Evolutionary conservation across 192 early-diverging fungal species (phyloP), one percentile per base, ranked within the genome.

Genomic region (Coemansia sp.): DNA sequence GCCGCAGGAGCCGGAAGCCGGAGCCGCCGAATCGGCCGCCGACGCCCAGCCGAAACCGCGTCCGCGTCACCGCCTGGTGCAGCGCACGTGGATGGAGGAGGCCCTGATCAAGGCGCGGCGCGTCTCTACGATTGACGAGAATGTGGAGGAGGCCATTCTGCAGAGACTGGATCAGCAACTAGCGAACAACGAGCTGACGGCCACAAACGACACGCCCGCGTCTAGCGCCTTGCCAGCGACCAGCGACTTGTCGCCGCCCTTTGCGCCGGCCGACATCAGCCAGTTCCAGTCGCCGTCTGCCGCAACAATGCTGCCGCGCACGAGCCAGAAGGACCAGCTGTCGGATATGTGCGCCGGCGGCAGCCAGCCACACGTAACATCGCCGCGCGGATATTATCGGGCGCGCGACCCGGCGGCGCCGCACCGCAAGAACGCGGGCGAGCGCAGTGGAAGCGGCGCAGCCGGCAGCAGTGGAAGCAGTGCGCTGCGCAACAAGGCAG

Each of bases 81-180:
- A 84, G 63, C 76, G 77, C 61, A 84, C 77, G 16, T 84, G 76
- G 82, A 84, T 84, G 77, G 82, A 79, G 55, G 82, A 84, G 82
- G 77, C 74, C 42, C 68, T 84, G 14, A 70, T 84, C 39, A 84
- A 84, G 65, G 77, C 77, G 45, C 70, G 82, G 14, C 77, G 82
- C 44, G 76, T 84, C 13, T 84, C 77, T 25, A 79, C 76, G 12
- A 74, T 84, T 12, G 77, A 84, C 65, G 77, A 84, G 50, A 76
- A 74, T 9, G 81, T 75, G 0, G 81, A 75, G 17, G 72, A 83
- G 58, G 58, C 72, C 5, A 83, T 83, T 42, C 56, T 83, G 53
- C 75, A 83, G 62, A 69, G 66, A 17, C 72, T 83, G 37, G 69
- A 68, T 5, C 53, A 71, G 65, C 68, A 53, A 4, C 5, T 45